phyloP scores from a whole-genome alignment of 1,284 basidiomycete genomes.

The Puccinia brachypodii region DNA sequence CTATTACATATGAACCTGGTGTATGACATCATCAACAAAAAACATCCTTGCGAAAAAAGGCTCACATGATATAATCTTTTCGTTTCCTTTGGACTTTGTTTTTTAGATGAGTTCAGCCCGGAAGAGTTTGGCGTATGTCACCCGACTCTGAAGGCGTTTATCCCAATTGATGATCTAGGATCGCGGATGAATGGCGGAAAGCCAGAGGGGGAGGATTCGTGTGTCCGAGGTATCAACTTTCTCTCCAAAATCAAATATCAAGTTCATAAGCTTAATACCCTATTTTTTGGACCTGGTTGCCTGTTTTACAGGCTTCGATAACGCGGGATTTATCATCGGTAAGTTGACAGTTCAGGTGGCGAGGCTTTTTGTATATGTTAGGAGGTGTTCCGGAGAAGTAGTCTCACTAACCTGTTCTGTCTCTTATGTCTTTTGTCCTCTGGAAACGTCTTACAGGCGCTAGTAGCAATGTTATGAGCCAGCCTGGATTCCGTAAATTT shows the following conservation, averaged over 20 bases:
- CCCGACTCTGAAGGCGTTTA: constrained; percentile 39
- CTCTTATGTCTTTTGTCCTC: background rate
- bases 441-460: background rate
- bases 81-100: background rate
- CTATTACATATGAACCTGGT: background rate
- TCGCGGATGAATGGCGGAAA: constrained; percentile 15
- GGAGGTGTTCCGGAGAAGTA: too few relatives aligned
- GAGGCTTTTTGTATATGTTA: background rate
- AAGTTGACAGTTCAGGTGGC: too few relatives aligned
- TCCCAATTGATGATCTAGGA: constrained; percentile 36
- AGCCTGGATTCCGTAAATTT: constrained; percentile 21
- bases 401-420: background rate
- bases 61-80: background rate
- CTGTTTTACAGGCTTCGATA: constrained; percentile 28
- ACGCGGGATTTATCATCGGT: constrained; percentile 37
- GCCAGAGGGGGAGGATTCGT: background rate
- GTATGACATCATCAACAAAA: background rate
- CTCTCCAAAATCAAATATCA: too few relatives aligned
- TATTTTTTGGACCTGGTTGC: background rate
- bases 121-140: constrained; percentile 39
- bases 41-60: background rate
- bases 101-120: constrained; percentile 34
- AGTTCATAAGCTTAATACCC: background rate
- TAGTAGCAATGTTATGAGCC: constrained; percentile 42
- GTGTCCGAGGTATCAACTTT: background rate